Conservation (phyloP, 768 basidiomycete species). For the Kwoniella sp. region DNA sequence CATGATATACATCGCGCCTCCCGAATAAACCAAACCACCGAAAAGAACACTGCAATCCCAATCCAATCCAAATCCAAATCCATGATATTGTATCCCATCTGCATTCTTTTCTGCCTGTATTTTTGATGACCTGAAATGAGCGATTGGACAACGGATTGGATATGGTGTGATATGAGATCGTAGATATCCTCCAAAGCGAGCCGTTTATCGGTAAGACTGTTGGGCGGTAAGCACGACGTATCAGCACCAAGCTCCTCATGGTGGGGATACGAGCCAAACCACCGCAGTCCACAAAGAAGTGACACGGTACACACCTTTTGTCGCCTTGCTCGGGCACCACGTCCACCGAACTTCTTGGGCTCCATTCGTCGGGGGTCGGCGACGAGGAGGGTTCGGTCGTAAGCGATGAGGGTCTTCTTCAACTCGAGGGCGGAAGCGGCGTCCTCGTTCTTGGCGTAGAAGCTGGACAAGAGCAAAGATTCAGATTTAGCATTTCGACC, state of each 20-base stretch:
- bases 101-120: background rate
- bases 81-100: conserved; percentile 1
- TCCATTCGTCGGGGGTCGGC: conserved; percentile 80
- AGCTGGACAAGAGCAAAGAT: conserved; percentile 28
- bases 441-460: conserved; percentile 96
- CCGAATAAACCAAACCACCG: conserved; percentile 28
- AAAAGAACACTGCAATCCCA: conserved; percentile 9
- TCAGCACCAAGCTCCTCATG: no score
- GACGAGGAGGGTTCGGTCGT: conserved; percentile 68
- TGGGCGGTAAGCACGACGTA: no score
- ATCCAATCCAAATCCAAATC: conserved; percentile 9
- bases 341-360: conserved; percentile 98
- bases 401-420: conserved; percentile 96
- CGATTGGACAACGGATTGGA: background rate
- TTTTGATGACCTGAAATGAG: background rate
- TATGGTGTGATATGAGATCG: background rate
- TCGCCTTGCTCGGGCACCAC: conserved; percentile 95
- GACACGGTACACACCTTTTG: conserved; percentile 67
- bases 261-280: no score
- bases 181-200: conserved; percentile 11
- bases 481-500: conserved; percentile 12
- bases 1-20: conserved; percentile 47
- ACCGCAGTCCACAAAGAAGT: no score
- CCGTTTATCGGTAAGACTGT: conserved; percentile 47
- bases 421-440: conserved; percentile 95